Base-by-base conservation (phyloP, 768 basidiomycete species). In the Kondoa subrosea region DNA sequence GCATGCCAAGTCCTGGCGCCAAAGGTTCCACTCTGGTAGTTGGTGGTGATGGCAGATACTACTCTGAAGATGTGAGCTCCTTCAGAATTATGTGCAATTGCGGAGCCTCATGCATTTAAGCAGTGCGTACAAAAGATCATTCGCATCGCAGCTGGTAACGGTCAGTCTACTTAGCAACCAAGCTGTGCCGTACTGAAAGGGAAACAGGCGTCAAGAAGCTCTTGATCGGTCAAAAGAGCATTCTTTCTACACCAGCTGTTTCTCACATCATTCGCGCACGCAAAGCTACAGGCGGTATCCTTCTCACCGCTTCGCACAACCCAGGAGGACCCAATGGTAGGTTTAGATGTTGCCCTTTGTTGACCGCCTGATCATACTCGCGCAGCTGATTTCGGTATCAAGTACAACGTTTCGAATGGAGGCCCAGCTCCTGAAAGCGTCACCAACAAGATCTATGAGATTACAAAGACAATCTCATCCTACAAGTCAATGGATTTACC, bases 381-480 rank as follows among this genome's bases (percentile, higher is more conserved):
- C 29, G 16, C 30, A 63, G 61, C 88, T 74, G 95, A 99, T 78
- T 99, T 97, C 77, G 95, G 95, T 61, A 96, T 99, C 84, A 97
- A 99, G 79, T 99, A 95, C 81, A 99, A 99, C 78, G 87, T 91
- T 61, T 86, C 87, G 50, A 99, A 99, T 73, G 95, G 95, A 69
- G 95, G 95, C 1, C 93, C 95, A 25, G 95, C 95, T 26, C 91
- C 95, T 0, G 95, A 99, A 79, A 85, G 81, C 75, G 86, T 99
- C 68, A 99, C 95, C n/a, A 82, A 99, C 80, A 86, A 85, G 79
- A 97, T 99, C 71, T 93, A 82, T 77, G 90, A 89, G 76, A 85
- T 84, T 78, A 91, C 90, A 66, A 93, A 89, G 82, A 83, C 83
- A 16, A 89, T 97, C 76, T 77, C 81, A 69, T 83, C 78, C 65